Evolutionary conservation across 305 asterid species (phyloP).

Genomic region (Rubia peregrina): DNA sequence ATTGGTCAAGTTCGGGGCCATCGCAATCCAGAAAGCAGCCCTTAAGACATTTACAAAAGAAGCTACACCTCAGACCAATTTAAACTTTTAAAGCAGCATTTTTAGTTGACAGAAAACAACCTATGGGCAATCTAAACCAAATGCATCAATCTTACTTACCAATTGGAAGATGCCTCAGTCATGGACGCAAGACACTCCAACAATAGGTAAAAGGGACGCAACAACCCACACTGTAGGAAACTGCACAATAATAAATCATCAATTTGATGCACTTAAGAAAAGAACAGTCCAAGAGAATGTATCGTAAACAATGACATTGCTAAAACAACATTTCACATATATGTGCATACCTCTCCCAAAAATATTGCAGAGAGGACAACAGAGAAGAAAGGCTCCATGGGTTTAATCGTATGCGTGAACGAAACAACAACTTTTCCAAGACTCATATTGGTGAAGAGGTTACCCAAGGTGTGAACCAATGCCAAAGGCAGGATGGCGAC

Average conservation of each 20-base stretch:
- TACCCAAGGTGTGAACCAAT: constrained; percentile 75
- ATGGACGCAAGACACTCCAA: constrained; percentile 90
- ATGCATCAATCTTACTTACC: constrained; percentile 35
- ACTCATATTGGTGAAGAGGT: constrained; percentile 91
- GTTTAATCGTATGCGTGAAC: constrained; percentile 87
- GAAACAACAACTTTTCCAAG: constrained; percentile 91
- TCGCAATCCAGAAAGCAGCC: constrained; percentile 93
- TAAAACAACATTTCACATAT: neutral
- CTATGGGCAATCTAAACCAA: neutral
- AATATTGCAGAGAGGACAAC: constrained; percentile 94
- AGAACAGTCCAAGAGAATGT: neutral
- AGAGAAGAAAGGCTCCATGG: constrained; percentile 98
- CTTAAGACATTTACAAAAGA: constrained; percentile 26
- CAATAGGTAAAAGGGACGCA: constrained; percentile 77
- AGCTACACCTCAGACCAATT: constrained; percentile 7
- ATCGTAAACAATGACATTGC: neutral
- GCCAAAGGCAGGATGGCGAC: constrained; percentile 75
- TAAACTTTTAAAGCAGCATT: neutral
- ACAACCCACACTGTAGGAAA: constrained; percentile 75
- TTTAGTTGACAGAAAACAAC: neutral
- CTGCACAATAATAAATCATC: constrained; percentile 27
- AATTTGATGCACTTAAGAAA: neutral
- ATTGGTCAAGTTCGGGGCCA: constrained; percentile 97
- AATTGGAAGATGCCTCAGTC: constrained; percentile 86
- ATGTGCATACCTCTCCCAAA: constrained; percentile 68